A percentile compares a stretch with the other conserved stretches of the same genome.
These are phyloP conservation scores for Liquidambar formosana DNA, from an alignment of 164 flowering plant genomes.

Conservation along the genomic window DNA sequence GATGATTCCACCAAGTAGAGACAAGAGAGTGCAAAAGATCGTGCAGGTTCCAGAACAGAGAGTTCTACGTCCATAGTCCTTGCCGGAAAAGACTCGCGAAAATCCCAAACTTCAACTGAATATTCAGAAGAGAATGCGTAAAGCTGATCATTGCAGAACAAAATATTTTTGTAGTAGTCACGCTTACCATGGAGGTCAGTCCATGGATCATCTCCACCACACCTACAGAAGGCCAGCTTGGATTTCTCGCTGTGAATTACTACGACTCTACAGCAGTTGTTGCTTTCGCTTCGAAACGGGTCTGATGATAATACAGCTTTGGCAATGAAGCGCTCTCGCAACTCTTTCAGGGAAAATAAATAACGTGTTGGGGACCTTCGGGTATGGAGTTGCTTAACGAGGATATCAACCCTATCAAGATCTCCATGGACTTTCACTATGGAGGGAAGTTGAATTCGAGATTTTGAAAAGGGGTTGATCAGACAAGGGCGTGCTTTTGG, in stretches of 20 bases:
- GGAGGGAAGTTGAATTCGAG: neutral
- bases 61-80: neutral
- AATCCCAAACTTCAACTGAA: neutral
- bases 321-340: neutral
- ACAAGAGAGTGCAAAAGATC: neutral
- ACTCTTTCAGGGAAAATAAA: no score
- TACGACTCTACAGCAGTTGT: neutral
- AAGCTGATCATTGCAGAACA: neutral
- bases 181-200: neutral
- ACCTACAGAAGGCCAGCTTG: neutral
- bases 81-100: no score
- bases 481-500: neutral
- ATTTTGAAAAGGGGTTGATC: neutral
- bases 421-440: neutral
- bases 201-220: neutral
- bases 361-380: no score
- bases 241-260: neutral
- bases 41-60: no score
- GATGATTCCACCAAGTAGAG: neutral
- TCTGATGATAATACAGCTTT: neutral
- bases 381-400: no score
- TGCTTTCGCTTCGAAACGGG: neutral
- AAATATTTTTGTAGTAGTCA: neutral
- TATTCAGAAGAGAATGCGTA: neutral
- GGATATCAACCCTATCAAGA: neutral